Conservation (phyloP, 768 basidiomycete genomes). For the Ephemerocybe angulata region DNA sequence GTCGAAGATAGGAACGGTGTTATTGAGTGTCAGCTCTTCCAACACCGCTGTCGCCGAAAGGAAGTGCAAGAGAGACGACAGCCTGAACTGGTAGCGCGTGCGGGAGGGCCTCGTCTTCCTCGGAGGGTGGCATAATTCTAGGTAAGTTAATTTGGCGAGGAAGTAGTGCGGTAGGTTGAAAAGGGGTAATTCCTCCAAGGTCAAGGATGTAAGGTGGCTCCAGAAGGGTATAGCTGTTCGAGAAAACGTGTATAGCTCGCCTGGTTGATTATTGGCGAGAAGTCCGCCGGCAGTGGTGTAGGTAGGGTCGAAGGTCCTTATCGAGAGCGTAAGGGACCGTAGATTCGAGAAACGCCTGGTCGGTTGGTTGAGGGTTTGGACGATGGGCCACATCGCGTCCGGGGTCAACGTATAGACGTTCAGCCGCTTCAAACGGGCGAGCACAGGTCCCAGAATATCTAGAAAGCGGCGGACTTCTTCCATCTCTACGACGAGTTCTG, state of each 20-base stretch:
- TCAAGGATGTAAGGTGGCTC: slow-evolving; percentile 30
- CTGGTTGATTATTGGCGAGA: slow-evolving; percentile 8
- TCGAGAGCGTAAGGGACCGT: slow-evolving; percentile 16
- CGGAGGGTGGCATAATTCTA: slow-evolving; percentile 41
- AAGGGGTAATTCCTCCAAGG: slow-evolving; percentile 40
- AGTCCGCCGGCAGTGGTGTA: slow-evolving; percentile 15
- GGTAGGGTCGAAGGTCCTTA: slow-evolving; percentile 16
- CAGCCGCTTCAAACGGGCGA: slow-evolving; percentile 23
- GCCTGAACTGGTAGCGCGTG: slow-evolving; percentile 30
- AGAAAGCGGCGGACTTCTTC: slow-evolving; percentile 11
- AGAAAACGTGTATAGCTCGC: background rate
- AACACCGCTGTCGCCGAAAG: slow-evolving; percentile 36
- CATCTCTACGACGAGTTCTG: slow-evolving; percentile 13
- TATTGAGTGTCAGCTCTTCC: slow-evolving; percentile 39
- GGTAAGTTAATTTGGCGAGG: slow-evolving; percentile 34
- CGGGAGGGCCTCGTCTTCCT: slow-evolving; percentile 18
- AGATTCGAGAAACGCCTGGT: slow-evolving; percentile 15
- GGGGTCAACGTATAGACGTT: slow-evolving; percentile 17
- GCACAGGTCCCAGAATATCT: slow-evolving; percentile 22
- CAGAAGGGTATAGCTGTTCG: slow-evolving; percentile 9
- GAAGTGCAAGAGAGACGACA: slow-evolving; percentile 38
- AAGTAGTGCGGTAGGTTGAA: slow-evolving; percentile 28
- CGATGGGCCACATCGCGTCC: slow-evolving; percentile 16
- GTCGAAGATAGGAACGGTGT: slow-evolving; percentile 41
- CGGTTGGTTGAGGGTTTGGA: slow-evolving; percentile 16